Evolutionary conservation across 805 yeast genomes (phyloP).

Genomic region (Sugiyamaella marilandica): DNA sequence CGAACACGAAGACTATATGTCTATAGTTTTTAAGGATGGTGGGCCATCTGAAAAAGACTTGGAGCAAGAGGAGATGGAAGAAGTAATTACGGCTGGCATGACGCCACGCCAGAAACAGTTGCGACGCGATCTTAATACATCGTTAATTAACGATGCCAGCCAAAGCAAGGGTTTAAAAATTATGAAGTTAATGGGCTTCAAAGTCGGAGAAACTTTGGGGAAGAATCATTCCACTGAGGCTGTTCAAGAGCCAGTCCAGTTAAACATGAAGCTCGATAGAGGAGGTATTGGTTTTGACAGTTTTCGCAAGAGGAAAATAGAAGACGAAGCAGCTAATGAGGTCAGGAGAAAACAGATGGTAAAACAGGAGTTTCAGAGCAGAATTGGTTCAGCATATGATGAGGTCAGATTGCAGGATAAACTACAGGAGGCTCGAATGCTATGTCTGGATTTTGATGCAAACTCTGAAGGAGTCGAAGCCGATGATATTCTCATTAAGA

Average conservation of each 20-base stretch:
- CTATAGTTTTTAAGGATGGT: slow-evolving; percentile 22
- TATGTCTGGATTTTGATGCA: slow-evolving; percentile 13
- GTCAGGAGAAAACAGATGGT: neutral
- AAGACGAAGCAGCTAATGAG: slow-evolving; percentile 10
- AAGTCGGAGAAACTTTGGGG: slow-evolving; percentile 45
- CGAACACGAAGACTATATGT: slow-evolving; percentile 28
- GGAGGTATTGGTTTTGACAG: slow-evolving; percentile 15
- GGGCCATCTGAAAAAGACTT: slow-evolving; percentile 4
- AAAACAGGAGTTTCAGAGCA: slow-evolving; percentile 8
- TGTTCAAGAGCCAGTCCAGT: slow-evolving; percentile 5
- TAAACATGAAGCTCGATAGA: slow-evolving; percentile 13
- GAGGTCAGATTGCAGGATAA: neutral
- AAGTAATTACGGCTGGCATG: neutral
- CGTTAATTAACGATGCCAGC: slow-evolving; percentile 2
- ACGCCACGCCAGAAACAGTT: slow-evolving; percentile 2
- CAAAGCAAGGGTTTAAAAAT: slow-evolving; percentile 34
- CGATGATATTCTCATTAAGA: slow-evolving; percentile 6
- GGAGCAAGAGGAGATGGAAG: slow-evolving; percentile 7
- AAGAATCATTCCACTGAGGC: slow-evolving; percentile 8
- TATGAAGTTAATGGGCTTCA: slow-evolving; percentile 59
- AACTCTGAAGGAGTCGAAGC: neutral
- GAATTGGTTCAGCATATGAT: neutral
- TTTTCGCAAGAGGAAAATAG: slow-evolving; percentile 10
- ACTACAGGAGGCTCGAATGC: slow-evolving; percentile 5
- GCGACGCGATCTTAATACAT: neutral